Evolutionary conservation across 1,284 basidiomycete species (phyloP).

Genomic region (Leccinum fallax): DNA sequence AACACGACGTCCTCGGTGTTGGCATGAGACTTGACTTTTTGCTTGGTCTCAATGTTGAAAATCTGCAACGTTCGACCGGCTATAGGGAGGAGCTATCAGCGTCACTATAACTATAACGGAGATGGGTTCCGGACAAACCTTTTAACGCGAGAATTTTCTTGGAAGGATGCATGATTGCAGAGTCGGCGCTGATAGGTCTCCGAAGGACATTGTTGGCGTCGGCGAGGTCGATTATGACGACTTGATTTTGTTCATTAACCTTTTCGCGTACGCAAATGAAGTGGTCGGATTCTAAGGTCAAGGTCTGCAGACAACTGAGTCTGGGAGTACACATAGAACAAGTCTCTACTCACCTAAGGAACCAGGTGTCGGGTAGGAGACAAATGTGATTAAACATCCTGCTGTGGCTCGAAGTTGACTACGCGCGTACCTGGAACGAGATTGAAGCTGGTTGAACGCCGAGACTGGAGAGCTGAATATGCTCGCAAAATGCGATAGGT

Average conservation of each 20-base stretch:
- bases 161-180: slow-evolving; percentile 97
- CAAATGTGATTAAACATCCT: slow-evolving; percentile 32
- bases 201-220: slow-evolving; percentile 97
- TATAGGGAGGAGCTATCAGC: slow-evolving; percentile 35
- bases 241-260: slow-evolving; percentile 90
- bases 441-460: slow-evolving; percentile 97
- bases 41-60: slow-evolving; percentile 97
- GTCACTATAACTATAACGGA: background rate
- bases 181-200: slow-evolving; percentile 95
- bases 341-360: slow-evolving; percentile 22
- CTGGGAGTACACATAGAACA: slow-evolving; percentile 1
- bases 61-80: slow-evolving; percentile 95
- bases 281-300: slow-evolving; percentile 96
- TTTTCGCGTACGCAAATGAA: slow-evolving; percentile 95
- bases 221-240: slow-evolving; percentile 95
- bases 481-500: slow-evolving; percentile 84
- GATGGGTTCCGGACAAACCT: slow-evolving; percentile 50
- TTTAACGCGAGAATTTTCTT: slow-evolving; percentile 98
- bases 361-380: slow-evolving; percentile 7
- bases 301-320: slow-evolving; percentile 50
- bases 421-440: slow-evolving; percentile 85
- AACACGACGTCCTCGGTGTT: slow-evolving; percentile 96
- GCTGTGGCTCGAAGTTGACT: slow-evolving; percentile 34
- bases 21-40: slow-evolving; percentile 95
- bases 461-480: slow-evolving; percentile 92